These are phyloP conservation scores for Blastobotrys raffinosifermentans DNA, from an alignment of 1,139 yeast species.

Conservation along the genomic window DNA sequence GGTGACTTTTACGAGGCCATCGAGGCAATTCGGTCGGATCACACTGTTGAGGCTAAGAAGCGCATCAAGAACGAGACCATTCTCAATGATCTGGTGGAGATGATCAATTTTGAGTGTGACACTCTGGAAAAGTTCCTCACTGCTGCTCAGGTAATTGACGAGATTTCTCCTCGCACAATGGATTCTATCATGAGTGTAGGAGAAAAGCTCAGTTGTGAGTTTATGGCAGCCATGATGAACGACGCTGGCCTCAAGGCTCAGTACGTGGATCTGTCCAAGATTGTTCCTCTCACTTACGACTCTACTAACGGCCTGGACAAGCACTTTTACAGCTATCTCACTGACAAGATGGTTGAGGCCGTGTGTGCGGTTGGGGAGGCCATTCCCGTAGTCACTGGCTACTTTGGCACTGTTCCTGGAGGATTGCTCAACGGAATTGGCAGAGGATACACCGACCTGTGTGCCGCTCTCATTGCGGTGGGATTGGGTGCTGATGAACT, in stretches of 20 bases:
- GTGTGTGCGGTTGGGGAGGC: slow-evolving; percentile 42
- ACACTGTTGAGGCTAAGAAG: slow-evolving; percentile 61
- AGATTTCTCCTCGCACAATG: slow-evolving; percentile 78
- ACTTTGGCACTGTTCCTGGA: slow-evolving; percentile 91
- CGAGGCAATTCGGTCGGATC: slow-evolving; percentile 67
- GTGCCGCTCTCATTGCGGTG: slow-evolving; percentile 95
- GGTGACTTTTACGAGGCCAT: slow-evolving; percentile 33
- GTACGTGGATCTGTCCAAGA: slow-evolving; percentile 71
- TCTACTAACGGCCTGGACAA: slow-evolving; percentile 44
- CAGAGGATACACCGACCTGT: slow-evolving; percentile 93
- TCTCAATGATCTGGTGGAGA: slow-evolving; percentile 44
- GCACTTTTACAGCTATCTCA: slow-evolving; percentile 60
- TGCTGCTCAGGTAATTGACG: slow-evolving; percentile 90
- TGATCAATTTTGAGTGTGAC: slow-evolving; percentile 59
- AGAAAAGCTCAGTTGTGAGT: slow-evolving; percentile 84
- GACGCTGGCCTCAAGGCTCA: slow-evolving; percentile 72
- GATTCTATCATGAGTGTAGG: slow-evolving; percentile 92
- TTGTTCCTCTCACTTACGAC: slow-evolving; percentile 41
- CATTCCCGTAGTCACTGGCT: slow-evolving; percentile 91
- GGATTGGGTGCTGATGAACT: slow-evolving; percentile 88
- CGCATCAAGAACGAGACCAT: slow-evolving; percentile 45
- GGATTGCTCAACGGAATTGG: slow-evolving; percentile 91
- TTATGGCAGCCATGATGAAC: slow-evolving; percentile 77
- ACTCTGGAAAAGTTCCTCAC: slow-evolving; percentile 63
- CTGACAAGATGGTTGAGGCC: slow-evolving; percentile 52